Percentiles rank a stretch among this genome's conserved stretches.
phyloP scores from a whole-genome alignment of 805 yeast species.

The Suhomyces tanzawaensis region DNA sequence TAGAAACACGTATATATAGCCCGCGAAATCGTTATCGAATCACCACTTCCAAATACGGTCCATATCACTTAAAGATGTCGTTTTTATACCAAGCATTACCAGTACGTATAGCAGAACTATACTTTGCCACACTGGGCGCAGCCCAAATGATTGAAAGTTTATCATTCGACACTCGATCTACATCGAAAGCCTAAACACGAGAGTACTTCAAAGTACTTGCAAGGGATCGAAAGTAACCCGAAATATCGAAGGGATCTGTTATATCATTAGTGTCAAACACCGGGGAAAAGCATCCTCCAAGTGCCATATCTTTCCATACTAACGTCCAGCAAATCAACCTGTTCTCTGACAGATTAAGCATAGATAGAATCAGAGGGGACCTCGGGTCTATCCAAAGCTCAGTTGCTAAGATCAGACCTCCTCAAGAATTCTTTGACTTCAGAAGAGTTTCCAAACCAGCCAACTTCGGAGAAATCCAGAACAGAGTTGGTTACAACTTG shows the following conservation, averaged over 20 bases:
- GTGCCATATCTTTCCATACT: slow-evolving; percentile 1
- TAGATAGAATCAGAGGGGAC: slow-evolving; percentile 24
- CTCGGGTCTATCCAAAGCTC: slow-evolving; percentile 52
- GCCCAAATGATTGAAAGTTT: too few relatives aligned
- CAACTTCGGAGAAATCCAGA: slow-evolving; percentile 84
- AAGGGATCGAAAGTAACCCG: too few relatives aligned
- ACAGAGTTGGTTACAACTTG: slow-evolving; percentile 82
- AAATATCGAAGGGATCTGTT: too few relatives aligned
- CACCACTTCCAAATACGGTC: not conserved
- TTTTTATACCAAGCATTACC: slow-evolving; percentile 8
- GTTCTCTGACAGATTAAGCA: slow-evolving; percentile 22
- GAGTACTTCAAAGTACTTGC: too few relatives aligned
- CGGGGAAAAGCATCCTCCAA: too few relatives aligned
- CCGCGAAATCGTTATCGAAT: not conserved
- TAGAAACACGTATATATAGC: slow-evolving; percentile 4
- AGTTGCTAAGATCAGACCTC: slow-evolving; percentile 75
- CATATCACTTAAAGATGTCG: slow-evolving; percentile 5
- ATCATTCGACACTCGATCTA: too few relatives aligned
- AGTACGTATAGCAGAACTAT: slow-evolving; percentile 4
- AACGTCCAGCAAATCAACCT: slow-evolving; percentile 14
- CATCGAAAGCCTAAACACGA: too few relatives aligned
- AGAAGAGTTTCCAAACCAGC: slow-evolving; percentile 88
- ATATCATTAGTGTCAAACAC: too few relatives aligned
- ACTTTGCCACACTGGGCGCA: not conserved
- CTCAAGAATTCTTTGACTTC: slow-evolving; percentile 90